Evolutionary conservation across 2,329 filamentous ascomycete genomes (phyloP).

Genomic region (Fusarium sororula): DNA sequence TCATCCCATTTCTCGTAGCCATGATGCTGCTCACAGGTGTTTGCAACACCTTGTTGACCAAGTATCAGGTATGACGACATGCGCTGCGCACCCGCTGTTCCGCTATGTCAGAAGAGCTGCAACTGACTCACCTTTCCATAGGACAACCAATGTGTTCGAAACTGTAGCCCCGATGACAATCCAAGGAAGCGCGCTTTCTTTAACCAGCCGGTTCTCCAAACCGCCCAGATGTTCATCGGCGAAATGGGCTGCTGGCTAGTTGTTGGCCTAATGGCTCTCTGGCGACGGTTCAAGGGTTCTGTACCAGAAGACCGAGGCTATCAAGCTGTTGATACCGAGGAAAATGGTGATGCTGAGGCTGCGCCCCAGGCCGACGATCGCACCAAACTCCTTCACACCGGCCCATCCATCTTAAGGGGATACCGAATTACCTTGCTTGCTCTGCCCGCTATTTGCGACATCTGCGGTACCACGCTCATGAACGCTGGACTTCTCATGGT

Average conservation of each 20-base stretch:
- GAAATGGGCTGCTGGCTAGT: constrained; percentile 98
- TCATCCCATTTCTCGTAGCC: constrained; percentile 85
- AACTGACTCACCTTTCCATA: constrained; percentile 45
- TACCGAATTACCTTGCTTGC: constrained; percentile 78
- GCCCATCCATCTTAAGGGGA: constrained; percentile 72
- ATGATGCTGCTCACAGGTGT: constrained; percentile 98
- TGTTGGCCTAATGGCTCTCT: constrained; percentile 74
- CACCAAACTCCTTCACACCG: constrained; percentile 58
- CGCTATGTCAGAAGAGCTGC: not conserved
- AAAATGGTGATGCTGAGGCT: constrained; percentile 57
- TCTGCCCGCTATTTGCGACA: constrained; percentile 90
- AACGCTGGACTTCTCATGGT: constrained; percentile 95
- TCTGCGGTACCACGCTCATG: constrained; percentile 95
- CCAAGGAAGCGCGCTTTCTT: constrained; percentile 76
- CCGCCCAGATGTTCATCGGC: constrained; percentile 96
- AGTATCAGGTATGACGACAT: constrained; percentile 78
- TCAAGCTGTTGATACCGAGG: constrained; percentile 65
- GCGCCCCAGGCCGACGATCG: constrained; percentile 49
- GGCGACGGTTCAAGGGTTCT: constrained; percentile 63
- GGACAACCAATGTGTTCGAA: constrained; percentile 96
- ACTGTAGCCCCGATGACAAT: constrained; percentile 76
- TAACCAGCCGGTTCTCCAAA: constrained; percentile 96
- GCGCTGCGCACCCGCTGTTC: not conserved
- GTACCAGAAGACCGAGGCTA: constrained; percentile 66
- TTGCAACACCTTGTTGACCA: constrained; percentile 96